Evolutionary conservation across 1,284 basidiomycete genomes (phyloP).

Genomic region (Veloboletus limbatus): DNA sequence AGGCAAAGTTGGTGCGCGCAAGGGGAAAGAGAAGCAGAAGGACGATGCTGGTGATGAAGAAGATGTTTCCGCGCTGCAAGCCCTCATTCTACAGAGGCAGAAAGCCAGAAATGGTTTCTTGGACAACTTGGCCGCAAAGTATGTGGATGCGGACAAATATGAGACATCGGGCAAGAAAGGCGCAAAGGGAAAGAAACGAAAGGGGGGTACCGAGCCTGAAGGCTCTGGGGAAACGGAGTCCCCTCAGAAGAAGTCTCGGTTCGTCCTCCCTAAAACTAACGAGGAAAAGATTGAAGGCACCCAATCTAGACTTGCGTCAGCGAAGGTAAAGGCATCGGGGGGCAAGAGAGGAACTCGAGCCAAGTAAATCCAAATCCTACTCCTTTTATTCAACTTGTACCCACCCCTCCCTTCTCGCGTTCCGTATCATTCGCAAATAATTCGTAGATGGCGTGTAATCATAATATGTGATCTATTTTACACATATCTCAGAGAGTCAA

Average conservation of each 20-base stretch:
- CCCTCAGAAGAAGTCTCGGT: constrained; percentile 49
- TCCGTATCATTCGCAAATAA: neutral
- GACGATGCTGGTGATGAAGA: constrained; percentile 49
- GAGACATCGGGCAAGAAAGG: constrained; percentile 36
- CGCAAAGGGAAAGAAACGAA: constrained; percentile 58
- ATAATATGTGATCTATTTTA: constrained; percentile 29
- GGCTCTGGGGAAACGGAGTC: constrained; percentile 41
- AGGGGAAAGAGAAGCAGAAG: constrained; percentile 56
- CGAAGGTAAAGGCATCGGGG: constrained; percentile 36
- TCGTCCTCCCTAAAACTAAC: constrained; percentile 50
- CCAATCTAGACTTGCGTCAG: constrained; percentile 60
- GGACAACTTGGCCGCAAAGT: constrained; percentile 81
- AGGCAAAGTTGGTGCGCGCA: constrained; percentile 67
- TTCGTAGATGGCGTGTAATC: constrained; percentile 6
- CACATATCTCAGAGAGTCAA: constrained; percentile 78
- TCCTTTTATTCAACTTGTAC: neutral
- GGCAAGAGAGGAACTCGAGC: constrained; percentile 35
- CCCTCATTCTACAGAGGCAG: constrained; percentile 77
- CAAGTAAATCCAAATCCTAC: constrained; percentile 13
- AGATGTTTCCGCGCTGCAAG: constrained; percentile 72
- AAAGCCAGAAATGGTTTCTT: constrained; percentile 73
- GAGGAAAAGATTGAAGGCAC: constrained; percentile 67
- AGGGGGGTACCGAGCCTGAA: constrained; percentile 28
- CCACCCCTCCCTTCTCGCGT: constrained; percentile 3
- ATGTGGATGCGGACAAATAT: constrained; percentile 47